Base-by-base conservation (phyloP, 352 stramenopile species). In the Phytophthora pini region DNA sequence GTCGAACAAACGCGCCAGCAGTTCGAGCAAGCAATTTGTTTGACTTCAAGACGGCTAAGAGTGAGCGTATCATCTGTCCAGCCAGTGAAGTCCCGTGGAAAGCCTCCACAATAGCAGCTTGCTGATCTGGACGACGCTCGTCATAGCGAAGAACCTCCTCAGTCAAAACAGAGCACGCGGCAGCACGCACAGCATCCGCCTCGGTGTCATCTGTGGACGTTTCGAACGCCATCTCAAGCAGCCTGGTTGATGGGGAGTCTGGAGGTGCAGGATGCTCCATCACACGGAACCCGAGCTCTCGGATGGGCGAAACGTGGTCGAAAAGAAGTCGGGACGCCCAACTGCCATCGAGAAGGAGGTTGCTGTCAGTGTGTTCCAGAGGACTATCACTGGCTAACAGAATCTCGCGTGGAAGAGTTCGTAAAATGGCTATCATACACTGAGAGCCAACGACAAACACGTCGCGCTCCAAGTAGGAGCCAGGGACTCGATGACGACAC, bases 281-380 rank as follows among this genome's bases (percentile, higher is more conserved):
- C 7, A 76, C 47, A 8, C 44, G 17, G 51, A 84, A 92, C 2
- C 81, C 83, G 8, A 88, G 63, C 9, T 76, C 68, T 24, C 83
- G 77, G 5, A 88, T 58, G 1, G 59, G 61, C n/a, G 83, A 82
- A 13, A 66, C 61, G 24, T 82, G 78, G 24, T 92, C 81, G 36
- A 90, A 90, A 8, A 92, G 50, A 29, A 89, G 71, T 11, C 83
- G 62, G 17, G 81, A 81, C 12, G 65, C 70, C 80, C 80, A 92
- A 7, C 59, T 76, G n/a, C 68, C 67, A 32, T 84, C 72, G n/a
- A 79, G 27, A 45, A 84, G 27, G 2, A 84, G 57, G 3, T 6
- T 58, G 31, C 65, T 72, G 49, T 85, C 76, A 6, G 67, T 79
- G 45, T 76, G 73, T 22, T 78, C 40, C 41, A 82, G 13, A 32